Conservation (phyloP, 768 basidiomycete species). For the Tulasnella sp. region DNA sequence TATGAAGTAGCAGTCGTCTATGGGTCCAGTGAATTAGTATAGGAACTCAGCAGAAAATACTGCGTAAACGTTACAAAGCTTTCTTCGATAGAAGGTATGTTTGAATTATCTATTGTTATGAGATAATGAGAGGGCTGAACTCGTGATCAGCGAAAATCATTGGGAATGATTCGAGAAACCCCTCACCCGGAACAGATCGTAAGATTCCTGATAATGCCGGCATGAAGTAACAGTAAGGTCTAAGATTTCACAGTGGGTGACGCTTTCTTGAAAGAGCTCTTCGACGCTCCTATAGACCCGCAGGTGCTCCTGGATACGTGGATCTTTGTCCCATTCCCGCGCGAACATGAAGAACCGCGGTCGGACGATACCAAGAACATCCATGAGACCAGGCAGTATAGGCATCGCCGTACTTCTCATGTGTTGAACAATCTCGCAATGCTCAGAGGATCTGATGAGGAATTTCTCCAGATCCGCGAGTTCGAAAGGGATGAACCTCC, state of each 20-base stretch:
- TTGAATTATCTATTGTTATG: too few species aligned
- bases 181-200: background rate
- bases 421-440: background rate
- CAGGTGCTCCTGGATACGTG: background rate
- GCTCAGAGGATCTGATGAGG: background rate
- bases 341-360: background rate
- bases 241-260: background rate
- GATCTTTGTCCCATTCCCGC: background rate
- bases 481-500: background rate
- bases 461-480: background rate
- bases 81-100: too few species aligned
- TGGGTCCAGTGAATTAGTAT: too few species aligned
- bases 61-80: too few species aligned
- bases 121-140: too few species aligned
- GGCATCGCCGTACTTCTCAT: background rate
- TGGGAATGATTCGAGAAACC: too few species aligned
- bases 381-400: background rate
- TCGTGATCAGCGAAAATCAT: too few species aligned
- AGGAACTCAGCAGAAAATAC: too few species aligned
- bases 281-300: background rate
- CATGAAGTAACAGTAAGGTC: background rate
- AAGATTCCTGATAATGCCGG: background rate
- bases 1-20: too few species aligned
- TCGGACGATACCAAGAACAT: background rate
- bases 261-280: background rate